Conservation (phyloP, 139 green algal species). For the Closterium sp. region DNA sequence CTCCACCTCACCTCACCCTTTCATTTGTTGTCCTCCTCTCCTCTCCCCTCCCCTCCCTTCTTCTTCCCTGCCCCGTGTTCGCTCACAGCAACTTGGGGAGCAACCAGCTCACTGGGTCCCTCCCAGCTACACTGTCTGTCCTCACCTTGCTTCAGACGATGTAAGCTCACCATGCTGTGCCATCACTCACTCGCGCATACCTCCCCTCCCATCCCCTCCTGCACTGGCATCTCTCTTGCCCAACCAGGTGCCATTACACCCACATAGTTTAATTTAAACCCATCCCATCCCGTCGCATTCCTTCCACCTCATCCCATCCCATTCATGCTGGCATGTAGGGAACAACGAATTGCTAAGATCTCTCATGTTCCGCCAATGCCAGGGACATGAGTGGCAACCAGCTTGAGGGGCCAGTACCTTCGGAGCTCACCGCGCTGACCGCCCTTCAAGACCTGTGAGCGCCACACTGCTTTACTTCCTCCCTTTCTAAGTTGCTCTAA, state of each 20-base stretch:
- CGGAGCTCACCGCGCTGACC: not conserved
- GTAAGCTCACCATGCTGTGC: not conserved
- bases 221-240: not conserved
- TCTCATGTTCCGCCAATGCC: too few relatives aligned
- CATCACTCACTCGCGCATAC: too few relatives aligned
- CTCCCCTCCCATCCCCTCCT: not conserved
- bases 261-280: not conserved
- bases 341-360: not conserved
- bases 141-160: not conserved
- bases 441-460: not conserved
- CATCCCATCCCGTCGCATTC: not conserved
- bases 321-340: not conserved
- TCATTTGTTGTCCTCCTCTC: not conserved
- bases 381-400: not conserved
- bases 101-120: not conserved
- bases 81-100: not conserved
- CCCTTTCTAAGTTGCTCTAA: too few relatives aligned
- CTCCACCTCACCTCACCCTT: not conserved
- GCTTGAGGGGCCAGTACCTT: not conserved
- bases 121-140: not conserved
- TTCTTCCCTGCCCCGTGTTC: not conserved
- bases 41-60: not conserved
- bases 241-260: not conserved
- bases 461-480: not conserved
- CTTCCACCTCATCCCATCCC: not conserved